These are phyloP conservation scores for Byssochlamys sp. DNA, from an alignment of 2,329 filamentous ascomycete species.

Conservation along the genomic window DNA sequence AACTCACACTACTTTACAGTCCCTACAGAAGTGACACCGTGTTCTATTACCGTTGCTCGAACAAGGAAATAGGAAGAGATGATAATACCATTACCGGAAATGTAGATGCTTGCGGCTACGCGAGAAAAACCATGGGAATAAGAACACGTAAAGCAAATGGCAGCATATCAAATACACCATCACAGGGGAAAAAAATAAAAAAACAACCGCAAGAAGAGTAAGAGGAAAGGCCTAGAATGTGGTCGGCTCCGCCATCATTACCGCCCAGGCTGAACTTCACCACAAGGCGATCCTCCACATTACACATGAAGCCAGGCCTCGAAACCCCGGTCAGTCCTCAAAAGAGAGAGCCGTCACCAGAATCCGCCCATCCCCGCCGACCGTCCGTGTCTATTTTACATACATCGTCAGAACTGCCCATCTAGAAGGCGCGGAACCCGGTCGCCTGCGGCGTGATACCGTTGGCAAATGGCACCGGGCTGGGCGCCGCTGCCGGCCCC, in stretches of 20 bases:
- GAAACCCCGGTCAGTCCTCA: not conserved
- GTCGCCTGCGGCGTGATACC: slow-evolving; percentile 84
- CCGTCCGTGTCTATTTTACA: not conserved
- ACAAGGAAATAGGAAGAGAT: not conserved
- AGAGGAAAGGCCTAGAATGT: not conserved
- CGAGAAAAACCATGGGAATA: not conserved
- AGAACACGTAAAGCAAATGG: not conserved
- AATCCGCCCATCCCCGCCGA: not conserved
- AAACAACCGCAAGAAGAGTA: not conserved
- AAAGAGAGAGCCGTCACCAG: not conserved
- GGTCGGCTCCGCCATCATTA: not conserved
- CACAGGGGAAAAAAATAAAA: not conserved
- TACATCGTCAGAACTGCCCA: slow-evolving; percentile 1
- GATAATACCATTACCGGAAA: not conserved
- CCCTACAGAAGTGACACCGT: not conserved
- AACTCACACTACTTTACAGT: not conserved
- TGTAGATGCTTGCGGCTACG: not conserved
- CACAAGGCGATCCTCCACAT: not conserved
- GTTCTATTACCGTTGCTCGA: not conserved
- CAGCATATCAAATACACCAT: not conserved
- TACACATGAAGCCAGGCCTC: not conserved
- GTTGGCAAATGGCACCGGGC: slow-evolving; percentile 65
- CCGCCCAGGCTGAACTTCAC: not conserved
- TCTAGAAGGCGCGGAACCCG: slow-evolving; percentile 54
- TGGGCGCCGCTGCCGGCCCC: slow-evolving; percentile 53